phyloP scores from a whole-genome alignment of 441 rosid species.

The Erodium moschatum region DNA sequence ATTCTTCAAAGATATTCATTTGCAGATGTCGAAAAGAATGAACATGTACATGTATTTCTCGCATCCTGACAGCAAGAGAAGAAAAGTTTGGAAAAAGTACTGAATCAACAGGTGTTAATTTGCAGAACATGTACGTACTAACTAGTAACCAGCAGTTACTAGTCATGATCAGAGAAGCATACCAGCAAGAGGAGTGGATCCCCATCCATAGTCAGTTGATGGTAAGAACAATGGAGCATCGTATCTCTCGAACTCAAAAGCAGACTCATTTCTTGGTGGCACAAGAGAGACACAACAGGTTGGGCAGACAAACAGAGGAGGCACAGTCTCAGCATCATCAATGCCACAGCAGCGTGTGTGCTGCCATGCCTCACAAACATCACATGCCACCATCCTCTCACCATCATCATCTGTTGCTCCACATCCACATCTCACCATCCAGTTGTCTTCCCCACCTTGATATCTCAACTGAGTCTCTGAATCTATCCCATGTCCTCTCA shows the following conservation, averaged over 20 bases:
- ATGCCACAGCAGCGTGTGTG: slow-evolving; percentile 79
- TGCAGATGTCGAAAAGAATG: not conserved
- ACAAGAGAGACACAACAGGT: slow-evolving; percentile 24
- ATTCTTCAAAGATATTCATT: not conserved
- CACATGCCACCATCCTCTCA: slow-evolving; percentile 84
- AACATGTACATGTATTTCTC: not conserved
- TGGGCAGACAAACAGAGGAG: slow-evolving; percentile 59
- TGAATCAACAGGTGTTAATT: no score
- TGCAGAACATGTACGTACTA: not conserved
- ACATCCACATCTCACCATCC: slow-evolving; percentile 71
- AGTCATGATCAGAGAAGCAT: slow-evolving; percentile 18
- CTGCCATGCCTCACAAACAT: slow-evolving; percentile 40
- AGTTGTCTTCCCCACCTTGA: slow-evolving; percentile 62
- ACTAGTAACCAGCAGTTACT: not conserved
- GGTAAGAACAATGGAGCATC: slow-evolving; percentile 28
- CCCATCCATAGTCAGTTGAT: slow-evolving; percentile 18
- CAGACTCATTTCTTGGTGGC: slow-evolving; percentile 28
- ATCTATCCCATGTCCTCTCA: slow-evolving; percentile 48
- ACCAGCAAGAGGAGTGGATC: slow-evolving; percentile 19
- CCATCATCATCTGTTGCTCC: slow-evolving; percentile 84
- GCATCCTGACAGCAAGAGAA: no score
- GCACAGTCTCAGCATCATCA: slow-evolving; percentile 49
- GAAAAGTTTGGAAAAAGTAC: no score
- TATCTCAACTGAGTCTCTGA: slow-evolving; percentile 31
- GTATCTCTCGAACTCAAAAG: slow-evolving; percentile 20